phyloP scores from a whole-genome alignment of 2,329 filamentous ascomycete genomes.

The Plectosphaerella sp. region DNA sequence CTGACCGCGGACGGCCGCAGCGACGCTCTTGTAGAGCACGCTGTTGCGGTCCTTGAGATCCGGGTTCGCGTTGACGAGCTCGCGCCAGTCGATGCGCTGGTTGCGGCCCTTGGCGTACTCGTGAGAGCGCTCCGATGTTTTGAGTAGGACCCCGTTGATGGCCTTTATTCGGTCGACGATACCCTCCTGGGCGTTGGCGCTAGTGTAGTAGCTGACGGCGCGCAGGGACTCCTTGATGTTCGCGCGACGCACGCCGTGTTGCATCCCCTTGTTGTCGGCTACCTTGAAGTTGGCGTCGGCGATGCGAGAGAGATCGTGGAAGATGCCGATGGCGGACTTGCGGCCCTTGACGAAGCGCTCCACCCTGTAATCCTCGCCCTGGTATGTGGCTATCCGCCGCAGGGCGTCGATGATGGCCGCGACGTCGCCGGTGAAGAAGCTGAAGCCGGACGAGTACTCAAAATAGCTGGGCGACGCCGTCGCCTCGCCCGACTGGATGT shows the following conservation, averaged over 20 bases:
- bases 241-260: not conserved
- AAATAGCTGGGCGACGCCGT: not conserved
- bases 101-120: not conserved
- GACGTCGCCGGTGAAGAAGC: not conserved
- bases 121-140: not conserved
- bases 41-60: not conserved
- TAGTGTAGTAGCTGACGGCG: not conserved
- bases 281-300: not conserved
- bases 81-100: not conserved
- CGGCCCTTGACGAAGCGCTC: not conserved
- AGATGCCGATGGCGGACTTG: not conserved
- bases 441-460: not conserved
- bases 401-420: not conserved
- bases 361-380: not conserved
- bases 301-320: not conserved
- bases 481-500: not conserved
- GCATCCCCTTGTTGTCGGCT: not conserved
- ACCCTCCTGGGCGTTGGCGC: not conserved
- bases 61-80: not conserved
- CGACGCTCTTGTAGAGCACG: not conserved
- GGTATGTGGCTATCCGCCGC: not conserved
- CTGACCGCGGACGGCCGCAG: not conserved
- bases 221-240: not conserved
- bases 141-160: not conserved
- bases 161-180: not conserved